Evolutionary conservation across 257 asterid species (phyloP), one percentile per base, ranked within the genome.

Genomic region (Salvia miltiorrhiza): DNA sequence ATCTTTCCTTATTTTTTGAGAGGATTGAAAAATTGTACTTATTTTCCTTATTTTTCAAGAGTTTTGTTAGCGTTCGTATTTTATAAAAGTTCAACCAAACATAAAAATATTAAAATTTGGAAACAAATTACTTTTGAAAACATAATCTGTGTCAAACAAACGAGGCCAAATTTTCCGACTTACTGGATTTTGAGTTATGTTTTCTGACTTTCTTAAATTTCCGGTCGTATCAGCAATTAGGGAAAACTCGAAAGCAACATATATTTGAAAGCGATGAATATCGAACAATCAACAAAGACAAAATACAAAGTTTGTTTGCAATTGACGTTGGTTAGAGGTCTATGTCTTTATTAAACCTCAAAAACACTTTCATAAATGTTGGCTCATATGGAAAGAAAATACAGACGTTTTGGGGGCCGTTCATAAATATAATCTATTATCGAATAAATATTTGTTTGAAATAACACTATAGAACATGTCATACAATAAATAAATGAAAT

Each of bases 261-360:
- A 45, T 9, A 6, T 50, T 53, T 8, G 57, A 62, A 50, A 71
- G 54, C 50, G 67, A 55, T 73, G 16, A 55, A 32, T 24, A 65
- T 40, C 50, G 8, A 64, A 65, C 62, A 44, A 63, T 30, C 40
- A 39, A 28, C 37, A 50, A 66, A 45, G 44, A 56, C 62, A 57
- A 44, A 54, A 65, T 28, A 21, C 62, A 63, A 65, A 65, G 58
- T 65, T 65, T 65, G 78, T 73, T 73, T 56, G 23, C 52, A 50
- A 41, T 12, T 72, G 71, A 50, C 30, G 35, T 58, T 24, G 55
- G 70, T 58, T 67, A 26, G 50, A 59, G 50, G 65, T 59, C 49
- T 64, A 20, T 50, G 24, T 72, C 76, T 64, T 40, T 2, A 56
- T 72, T 72, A 48, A 48, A 63, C 65, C 44, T 28, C 49, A 43